These are phyloP conservation scores for Suillus americanus DNA, from an alignment of 768 basidiomycete species.

Conservation along the genomic window DNA sequence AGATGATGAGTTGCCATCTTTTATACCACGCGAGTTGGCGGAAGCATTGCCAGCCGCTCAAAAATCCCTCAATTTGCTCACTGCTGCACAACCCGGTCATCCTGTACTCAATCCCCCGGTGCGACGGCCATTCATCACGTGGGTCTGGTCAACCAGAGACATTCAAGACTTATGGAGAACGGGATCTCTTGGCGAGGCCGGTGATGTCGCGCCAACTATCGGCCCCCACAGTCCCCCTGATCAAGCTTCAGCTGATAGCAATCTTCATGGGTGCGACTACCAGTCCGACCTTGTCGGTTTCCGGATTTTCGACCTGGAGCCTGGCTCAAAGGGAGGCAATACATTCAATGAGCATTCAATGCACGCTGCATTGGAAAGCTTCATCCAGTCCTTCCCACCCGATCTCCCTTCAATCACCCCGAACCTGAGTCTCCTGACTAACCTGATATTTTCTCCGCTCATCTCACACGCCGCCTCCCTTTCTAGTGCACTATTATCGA, in stretches of 20 bases:
- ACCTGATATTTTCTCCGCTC: conserved; percentile 62
- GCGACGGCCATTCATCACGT: conserved; percentile 37
- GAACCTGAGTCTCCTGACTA: conserved; percentile 58
- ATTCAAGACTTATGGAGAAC: conserved; percentile 47
- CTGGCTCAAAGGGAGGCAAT: conserved; percentile 40
- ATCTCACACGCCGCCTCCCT: conserved; percentile 61
- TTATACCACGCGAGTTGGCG: conserved; percentile 54
- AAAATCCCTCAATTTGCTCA: conserved; percentile 66
- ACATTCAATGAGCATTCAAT: conserved; percentile 20
- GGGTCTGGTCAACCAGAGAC: conserved; percentile 65
- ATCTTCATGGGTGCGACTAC: conserved; percentile 13
- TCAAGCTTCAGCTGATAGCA: background rate
- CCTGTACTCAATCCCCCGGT: conserved; percentile 42
- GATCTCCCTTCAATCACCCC: conserved; percentile 63
- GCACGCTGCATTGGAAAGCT: conserved; percentile 37
- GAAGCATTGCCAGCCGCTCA: conserved; percentile 61
- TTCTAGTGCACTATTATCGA: conserved; percentile 62
- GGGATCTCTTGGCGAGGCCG: conserved; percentile 14
- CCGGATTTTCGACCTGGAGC: conserved; percentile 64
- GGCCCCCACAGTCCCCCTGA: conserved; percentile 5
- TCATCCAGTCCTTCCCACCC: conserved; percentile 59
- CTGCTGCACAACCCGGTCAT: conserved; percentile 65
- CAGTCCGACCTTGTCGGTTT: conserved; percentile 46
- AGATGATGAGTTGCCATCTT: conserved; percentile 55
- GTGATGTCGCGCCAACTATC: conserved; percentile 11